Conservation (phyloP, 306 rosid species). For the Chamaecrista fasciculata region DNA sequence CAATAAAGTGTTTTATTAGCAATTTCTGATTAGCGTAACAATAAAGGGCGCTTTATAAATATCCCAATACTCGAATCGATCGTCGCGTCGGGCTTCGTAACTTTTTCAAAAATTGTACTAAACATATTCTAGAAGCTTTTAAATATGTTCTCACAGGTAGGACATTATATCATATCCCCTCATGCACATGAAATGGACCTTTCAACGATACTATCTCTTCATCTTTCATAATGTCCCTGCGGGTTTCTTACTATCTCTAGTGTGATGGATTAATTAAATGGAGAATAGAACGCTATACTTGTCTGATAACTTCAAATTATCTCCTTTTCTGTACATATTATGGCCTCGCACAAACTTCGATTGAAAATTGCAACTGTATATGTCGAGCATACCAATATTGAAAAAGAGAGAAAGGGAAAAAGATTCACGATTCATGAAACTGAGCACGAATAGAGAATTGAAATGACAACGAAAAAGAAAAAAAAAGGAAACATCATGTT, state of each 20-base stretch:
- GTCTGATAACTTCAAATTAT: not conserved
- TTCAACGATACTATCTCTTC: not conserved
- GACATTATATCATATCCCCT: not conserved
- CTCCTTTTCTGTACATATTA: not conserved
- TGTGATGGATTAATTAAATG: not conserved
- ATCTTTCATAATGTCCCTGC: not conserved
- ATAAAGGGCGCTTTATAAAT: no score
- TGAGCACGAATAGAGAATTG: not conserved
- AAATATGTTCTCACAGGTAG: not conserved
- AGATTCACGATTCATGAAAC: not conserved
- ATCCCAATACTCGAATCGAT: no score
- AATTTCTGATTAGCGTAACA: not conserved
- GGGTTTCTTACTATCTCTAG: not conserved
- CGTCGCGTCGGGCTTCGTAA: not conserved
- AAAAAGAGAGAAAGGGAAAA: not conserved
- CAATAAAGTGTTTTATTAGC: not conserved
- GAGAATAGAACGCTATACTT: not conserved
- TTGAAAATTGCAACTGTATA: slow-evolving; percentile 4
- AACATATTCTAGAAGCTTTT: not conserved
- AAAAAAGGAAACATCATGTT: not conserved
- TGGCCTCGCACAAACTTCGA: not conserved
- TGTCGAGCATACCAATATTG: slow-evolving; percentile 8
- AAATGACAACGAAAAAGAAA: not conserved
- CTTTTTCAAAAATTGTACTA: not conserved
- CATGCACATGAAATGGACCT: not conserved